Evolutionary conservation across 2,329 filamentous ascomycete species (phyloP).

Genomic region (Aspergillus sojae): DNA sequence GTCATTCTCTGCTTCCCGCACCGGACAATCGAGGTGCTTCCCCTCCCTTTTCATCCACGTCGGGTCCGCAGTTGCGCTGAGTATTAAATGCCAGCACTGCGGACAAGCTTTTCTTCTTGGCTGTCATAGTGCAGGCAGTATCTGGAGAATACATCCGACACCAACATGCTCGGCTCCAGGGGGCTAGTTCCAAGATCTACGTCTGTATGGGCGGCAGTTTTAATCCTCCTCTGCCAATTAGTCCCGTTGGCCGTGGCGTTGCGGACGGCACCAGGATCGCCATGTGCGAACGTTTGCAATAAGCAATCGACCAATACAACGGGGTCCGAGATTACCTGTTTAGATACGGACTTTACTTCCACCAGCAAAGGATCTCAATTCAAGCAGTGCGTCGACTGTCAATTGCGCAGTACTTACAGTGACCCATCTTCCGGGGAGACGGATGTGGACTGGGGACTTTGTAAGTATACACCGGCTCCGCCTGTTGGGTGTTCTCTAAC

Average conservation of each 20-base stretch:
- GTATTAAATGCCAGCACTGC: slow-evolving; percentile 17
- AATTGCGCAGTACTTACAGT: slow-evolving; percentile 42
- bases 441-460: slow-evolving; percentile 50
- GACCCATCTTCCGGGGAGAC: slow-evolving; percentile 39
- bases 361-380: slow-evolving; percentile 40
- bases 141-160: slow-evolving; percentile 8
- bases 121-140: slow-evolving; percentile 8
- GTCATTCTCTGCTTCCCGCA: not conserved
- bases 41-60: not conserved
- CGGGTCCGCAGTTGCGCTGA: not conserved
- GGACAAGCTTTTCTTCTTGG: slow-evolving; percentile 2
- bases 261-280: slow-evolving; percentile 40
- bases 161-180: slow-evolving; percentile 26
- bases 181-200: slow-evolving; percentile 15
- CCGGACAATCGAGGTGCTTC: not conserved
- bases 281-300: slow-evolving; percentile 39
- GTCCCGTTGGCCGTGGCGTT: slow-evolving; percentile 29
- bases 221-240: slow-evolving; percentile 25
- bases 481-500: not conserved
- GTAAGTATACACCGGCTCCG: slow-evolving; percentile 35
- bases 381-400: slow-evolving; percentile 45
- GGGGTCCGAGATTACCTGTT: slow-evolving; percentile 44
- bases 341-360: slow-evolving; percentile 40
- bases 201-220: slow-evolving; percentile 22
- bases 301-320: slow-evolving; percentile 39